These are phyloP conservation scores for Boletales sp. DNA, from an alignment of 768 basidiomycete genomes.

Conservation along the genomic window DNA sequence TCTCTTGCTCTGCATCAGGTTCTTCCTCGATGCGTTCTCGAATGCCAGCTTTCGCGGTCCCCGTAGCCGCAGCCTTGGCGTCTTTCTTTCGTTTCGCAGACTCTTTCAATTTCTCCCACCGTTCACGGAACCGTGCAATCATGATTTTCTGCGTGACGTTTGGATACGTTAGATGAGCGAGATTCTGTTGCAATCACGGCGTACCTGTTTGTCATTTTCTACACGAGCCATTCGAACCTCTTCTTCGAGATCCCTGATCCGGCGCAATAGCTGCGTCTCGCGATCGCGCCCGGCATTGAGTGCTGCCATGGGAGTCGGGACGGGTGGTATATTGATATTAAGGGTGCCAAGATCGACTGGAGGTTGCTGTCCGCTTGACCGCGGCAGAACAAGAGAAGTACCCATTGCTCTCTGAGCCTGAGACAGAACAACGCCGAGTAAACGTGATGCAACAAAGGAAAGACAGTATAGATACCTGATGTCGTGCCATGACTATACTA, in stretches of 20 bases:
- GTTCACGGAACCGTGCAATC: constrained; percentile 78
- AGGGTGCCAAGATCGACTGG: constrained; percentile 52
- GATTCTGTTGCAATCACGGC: constrained; percentile 18
- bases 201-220: constrained; percentile 83
- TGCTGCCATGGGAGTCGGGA: constrained; percentile 45
- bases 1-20: constrained; percentile 61
- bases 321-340: constrained; percentile 53
- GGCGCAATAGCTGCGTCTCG: constrained; percentile 46
- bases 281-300: constrained; percentile 54
- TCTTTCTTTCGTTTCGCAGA: constrained; percentile 84
- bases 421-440: neutral
- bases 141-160: constrained; percentile 61
- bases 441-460: neutral
- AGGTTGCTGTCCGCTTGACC: constrained; percentile 33
- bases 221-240: constrained; percentile 57
- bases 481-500: constrained; percentile 70
- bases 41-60: constrained; percentile 41
- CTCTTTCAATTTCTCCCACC: constrained; percentile 89
- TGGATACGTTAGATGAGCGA: constrained; percentile 8
- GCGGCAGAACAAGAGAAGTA: constrained; percentile 57
- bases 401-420: constrained; percentile 82
- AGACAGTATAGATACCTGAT: constrained; percentile 47
- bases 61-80: constrained; percentile 49
- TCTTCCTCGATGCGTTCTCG: constrained; percentile 70
- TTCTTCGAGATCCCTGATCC: constrained; percentile 75